Base-by-base conservation (phyloP, 2,329 filamentous ascomycete species). In the Lachnellula arida region DNA sequence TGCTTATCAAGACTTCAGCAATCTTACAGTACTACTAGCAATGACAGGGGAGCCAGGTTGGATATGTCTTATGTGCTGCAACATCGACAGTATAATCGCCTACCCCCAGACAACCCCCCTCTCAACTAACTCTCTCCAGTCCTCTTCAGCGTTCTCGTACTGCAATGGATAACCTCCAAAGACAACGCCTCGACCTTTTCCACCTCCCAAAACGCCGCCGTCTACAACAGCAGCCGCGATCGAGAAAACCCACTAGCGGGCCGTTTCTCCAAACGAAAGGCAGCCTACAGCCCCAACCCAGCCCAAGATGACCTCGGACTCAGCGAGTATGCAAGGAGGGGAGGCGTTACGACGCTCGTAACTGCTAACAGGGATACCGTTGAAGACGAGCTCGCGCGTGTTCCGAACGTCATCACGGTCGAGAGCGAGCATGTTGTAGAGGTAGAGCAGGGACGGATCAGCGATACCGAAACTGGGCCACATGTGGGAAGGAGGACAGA, bases 61-160 rank as follows among this genome's bases (percentile, higher is more conserved):
- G 82, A 76, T 87, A 2, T 87, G 82, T 61, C 74, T 87, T 4
- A 82, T 85, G 73, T 82, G 81, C 63, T 87, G 84, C 65, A 86
- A 86, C 63, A 75, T 77, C 59, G 84, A 87, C 65, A 78, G 82
- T 83, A 68, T 64, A 76, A 71, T 25, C 32, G 56, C 17, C 15
- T 35, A 28, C 14, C 39, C 32, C 22, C 3, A 34, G 4, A 32
- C 43, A 7, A 19, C 9, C 2, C 28, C 39, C 37, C 12, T 37
- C 28, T 25, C 34, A 40, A 37, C 44, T 14, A 50, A 42, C 42
- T 32, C 37, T 11, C 12, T n/a, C 34, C 9, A 82, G 81, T 85
- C 15, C 74, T 85, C 32, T 84, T 85, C 68, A 82, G 78, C 14
- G 78, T 80, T 19, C 63, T 82, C 3, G 78, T 86, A n/a, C 76